Evolutionary conservation across 192 early-diverging fungal genomes (phyloP).

Genomic region (Ambispora gerdemannii): DNA sequence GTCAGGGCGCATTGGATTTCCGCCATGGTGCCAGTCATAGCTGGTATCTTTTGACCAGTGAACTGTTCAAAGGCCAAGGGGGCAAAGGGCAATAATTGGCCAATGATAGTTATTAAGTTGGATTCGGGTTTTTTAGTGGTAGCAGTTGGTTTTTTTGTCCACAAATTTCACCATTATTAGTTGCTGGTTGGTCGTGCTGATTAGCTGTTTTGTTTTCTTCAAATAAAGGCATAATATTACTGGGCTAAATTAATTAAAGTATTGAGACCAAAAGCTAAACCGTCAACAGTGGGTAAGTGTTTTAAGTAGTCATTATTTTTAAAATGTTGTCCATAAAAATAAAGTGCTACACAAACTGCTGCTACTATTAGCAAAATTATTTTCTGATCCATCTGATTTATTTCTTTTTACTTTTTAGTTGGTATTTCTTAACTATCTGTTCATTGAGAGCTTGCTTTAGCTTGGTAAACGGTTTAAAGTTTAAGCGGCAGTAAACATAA

Average conservation of each 20-base stretch:
- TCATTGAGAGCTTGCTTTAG: not conserved
- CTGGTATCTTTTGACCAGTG: conserved; percentile 2
- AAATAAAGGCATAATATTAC: not conserved
- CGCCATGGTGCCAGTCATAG: conserved; percentile 5
- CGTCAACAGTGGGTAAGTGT: not conserved
- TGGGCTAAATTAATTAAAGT: not conserved
- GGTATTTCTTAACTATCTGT: not conserved
- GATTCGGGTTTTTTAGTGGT: not conserved
- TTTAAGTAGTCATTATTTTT: not conserved
- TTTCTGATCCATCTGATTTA: not conserved
- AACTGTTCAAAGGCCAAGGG: conserved; percentile 17
- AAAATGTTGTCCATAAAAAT: not conserved
- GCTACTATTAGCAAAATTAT: not conserved
- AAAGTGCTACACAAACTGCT: not conserved
- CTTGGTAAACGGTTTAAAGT: conserved; percentile 1
- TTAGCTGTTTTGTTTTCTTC: not conserved
- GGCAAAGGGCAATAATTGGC: conserved; percentile 10
- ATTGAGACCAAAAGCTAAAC: not conserved
- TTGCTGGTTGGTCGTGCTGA: not conserved
- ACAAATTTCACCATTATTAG: not conserved
- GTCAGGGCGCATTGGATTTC: no score
- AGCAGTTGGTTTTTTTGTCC: not conserved
- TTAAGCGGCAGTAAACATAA: not conserved
- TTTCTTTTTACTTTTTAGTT: not conserved
- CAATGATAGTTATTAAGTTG: not conserved